phyloP scores from a whole-genome alignment of 2,329 filamentous ascomycete species.

The Fusarium buharicum region DNA sequence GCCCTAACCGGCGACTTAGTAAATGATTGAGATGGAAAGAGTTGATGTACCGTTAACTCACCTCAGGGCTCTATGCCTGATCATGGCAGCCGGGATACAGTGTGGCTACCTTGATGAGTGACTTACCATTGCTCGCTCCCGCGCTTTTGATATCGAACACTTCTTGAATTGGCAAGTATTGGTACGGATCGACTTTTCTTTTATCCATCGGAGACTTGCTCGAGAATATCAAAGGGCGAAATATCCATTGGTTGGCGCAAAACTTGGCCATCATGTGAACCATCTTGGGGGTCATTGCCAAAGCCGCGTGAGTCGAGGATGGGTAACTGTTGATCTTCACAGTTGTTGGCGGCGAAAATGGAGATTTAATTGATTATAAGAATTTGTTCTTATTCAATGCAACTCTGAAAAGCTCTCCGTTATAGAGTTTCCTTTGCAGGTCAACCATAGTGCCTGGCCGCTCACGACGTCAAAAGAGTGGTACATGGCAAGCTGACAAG shows the following conservation, averaged over 20 bases:
- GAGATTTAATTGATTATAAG: neutral
- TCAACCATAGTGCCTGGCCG: constrained; percentile 17
- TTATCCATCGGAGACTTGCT: neutral
- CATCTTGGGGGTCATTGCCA: neutral
- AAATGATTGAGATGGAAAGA: neutral
- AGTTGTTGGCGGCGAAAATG: neutral
- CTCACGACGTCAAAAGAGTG: constrained; percentile 28
- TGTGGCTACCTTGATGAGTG: neutral
- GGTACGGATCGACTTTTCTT: neutral
- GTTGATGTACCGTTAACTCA: neutral
- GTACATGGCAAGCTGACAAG: constrained; percentile 31
- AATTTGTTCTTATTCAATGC: neutral
- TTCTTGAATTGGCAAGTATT: constrained; percentile 24
- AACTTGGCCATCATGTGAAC: neutral
- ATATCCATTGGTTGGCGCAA: constrained; percentile 18
- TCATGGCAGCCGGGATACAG: constrained; percentile 13
- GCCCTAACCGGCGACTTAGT: neutral
- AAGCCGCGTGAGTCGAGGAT: neutral
- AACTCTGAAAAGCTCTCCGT: constrained; percentile 9
- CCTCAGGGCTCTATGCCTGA: neutral
- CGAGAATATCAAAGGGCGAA: constrained; percentile 18
- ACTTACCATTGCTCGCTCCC: neutral
- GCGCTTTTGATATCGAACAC: neutral
- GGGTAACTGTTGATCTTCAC: constrained; percentile 14
- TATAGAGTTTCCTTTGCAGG: constrained; percentile 22